These are phyloP conservation scores for Pleomassaria siparia DNA, from an alignment of 2,329 filamentous ascomycete species.

Conservation along the genomic window DNA sequence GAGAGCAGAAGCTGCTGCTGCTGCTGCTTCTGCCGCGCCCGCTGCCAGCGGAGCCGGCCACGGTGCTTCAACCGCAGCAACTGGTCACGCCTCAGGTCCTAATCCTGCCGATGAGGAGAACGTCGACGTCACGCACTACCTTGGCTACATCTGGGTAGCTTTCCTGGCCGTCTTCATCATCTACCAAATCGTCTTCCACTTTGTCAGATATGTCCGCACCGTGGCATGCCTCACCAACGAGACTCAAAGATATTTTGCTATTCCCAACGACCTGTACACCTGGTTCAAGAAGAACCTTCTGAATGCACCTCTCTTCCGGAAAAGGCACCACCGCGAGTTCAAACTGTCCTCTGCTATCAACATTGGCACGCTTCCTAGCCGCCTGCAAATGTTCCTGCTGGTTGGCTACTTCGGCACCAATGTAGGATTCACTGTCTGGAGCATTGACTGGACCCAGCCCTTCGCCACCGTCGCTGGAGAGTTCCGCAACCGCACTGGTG, in stretches of 20 bases:
- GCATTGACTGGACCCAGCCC: conserved; percentile 66
- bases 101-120: conserved; percentile 31
- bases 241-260: conserved; percentile 75
- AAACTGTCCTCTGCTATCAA: conserved; percentile 52
- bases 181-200: conserved; percentile 65
- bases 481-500: conserved; percentile 67
- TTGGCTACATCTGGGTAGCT: conserved; percentile 56
- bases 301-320: conserved; percentile 50
- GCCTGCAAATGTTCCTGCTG: conserved; percentile 52
- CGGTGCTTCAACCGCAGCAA: conserved; percentile 12
- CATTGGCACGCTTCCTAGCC: conserved; percentile 52
- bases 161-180: conserved; percentile 64
- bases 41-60: conserved; percentile 9
- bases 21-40: neutral
- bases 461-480: conserved; percentile 72
- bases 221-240: conserved; percentile 77
- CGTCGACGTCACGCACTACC: conserved; percentile 38
- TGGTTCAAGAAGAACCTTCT: conserved; percentile 50
- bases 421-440: conserved; percentile 49
- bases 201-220: conserved; percentile 69
- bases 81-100: conserved; percentile 27
- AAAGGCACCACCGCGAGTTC: conserved; percentile 55
- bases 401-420: conserved; percentile 53
- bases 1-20: neutral
- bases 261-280: conserved; percentile 55